Evolutionary conservation across 2,329 filamentous ascomycete genomes (phyloP).

Genomic region (Phaeomoniella chlamydospora): DNA sequence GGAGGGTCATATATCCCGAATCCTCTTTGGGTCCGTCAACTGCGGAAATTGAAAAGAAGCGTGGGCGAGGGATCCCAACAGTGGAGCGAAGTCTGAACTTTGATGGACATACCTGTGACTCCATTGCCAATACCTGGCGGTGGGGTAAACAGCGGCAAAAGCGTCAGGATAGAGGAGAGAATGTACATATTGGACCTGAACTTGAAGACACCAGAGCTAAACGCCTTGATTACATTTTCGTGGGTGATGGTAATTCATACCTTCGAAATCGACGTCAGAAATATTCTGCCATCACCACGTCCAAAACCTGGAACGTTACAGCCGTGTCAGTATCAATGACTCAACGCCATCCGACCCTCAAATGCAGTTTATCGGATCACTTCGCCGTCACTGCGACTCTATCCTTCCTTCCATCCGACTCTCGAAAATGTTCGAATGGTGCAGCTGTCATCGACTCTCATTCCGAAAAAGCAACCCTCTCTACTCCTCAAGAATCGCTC

Average conservation of each 20-base stretch:
- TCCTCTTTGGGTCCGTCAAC: constrained; percentile 64
- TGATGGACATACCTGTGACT: constrained; percentile 82
- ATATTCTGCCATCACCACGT: constrained; percentile 8
- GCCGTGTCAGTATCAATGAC: constrained; percentile 64
- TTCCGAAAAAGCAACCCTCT: constrained; percentile 9
- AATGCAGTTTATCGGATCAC: constrained; percentile 85
- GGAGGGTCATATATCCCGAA: constrained; percentile 71
- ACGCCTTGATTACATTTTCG: constrained; percentile 88
- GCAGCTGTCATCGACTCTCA: constrained; percentile 4
- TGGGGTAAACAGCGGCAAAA: constrained; percentile 64
- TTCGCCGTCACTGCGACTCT: constrained; percentile 81
- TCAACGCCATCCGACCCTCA: constrained; percentile 62
- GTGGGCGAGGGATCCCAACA: constrained; percentile 54
- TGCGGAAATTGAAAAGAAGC: constrained; percentile 50
- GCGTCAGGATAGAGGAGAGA: constrained; percentile 48
- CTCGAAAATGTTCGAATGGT: not conserved
- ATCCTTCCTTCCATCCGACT: not conserved
- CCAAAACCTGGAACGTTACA: constrained; percentile 51
- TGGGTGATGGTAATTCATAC: constrained; percentile 35
- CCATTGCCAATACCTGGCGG: constrained; percentile 80
- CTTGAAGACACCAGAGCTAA: constrained; percentile 66
- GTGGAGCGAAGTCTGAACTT: constrained; percentile 63
- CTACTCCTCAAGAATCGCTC: constrained; percentile 30
- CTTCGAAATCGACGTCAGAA: not conserved
- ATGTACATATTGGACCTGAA: constrained; percentile 45